Evolutionary conservation across 2,329 filamentous ascomycete genomes (phyloP).

Genomic region (Fusarium sp.): DNA sequence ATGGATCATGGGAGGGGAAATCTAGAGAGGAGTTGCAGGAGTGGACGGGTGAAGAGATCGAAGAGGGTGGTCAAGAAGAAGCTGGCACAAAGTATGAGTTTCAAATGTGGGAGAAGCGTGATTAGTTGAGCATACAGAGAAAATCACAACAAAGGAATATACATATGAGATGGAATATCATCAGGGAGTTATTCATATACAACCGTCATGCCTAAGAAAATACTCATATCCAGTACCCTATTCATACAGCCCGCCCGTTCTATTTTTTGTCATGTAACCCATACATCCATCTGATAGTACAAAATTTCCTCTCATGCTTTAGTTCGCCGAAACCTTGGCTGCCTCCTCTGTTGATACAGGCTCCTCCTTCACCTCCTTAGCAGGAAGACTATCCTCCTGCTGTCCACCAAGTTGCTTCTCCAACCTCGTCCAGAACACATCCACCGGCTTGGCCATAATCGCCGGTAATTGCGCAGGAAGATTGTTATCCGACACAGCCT

Average conservation of each 20-base stretch:
- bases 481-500: conserved; percentile 61
- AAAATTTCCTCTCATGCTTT: conserved; percentile 14
- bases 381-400: conserved; percentile 38
- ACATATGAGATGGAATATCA: conserved; percentile 31
- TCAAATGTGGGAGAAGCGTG: conserved; percentile 75
- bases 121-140: conserved; percentile 3
- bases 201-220: conserved; percentile 20
- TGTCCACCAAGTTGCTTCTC: conserved; percentile 54
- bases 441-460: conserved; percentile 52
- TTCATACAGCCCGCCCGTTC: conserved; percentile 36
- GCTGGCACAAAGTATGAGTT: conserved; percentile 75
- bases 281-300: conserved; percentile 43
- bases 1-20: conserved; percentile 66
- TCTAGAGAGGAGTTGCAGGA: conserved; percentile 65
- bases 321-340: conserved; percentile 41
- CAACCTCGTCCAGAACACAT: conserved; percentile 60
- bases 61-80: conserved; percentile 70
- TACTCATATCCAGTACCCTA: conserved; percentile 20
- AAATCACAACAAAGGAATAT: conserved; percentile 13
- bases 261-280: conserved; percentile 19
- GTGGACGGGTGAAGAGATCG: conserved; percentile 75
- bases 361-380: conserved; percentile 36
- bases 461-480: conserved; percentile 49
- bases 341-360: conserved; percentile 14
- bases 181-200: conserved; percentile 36